These are phyloP conservation scores for Solanum chacoense DNA, from an alignment of 305 asterid species.

Conservation along the genomic window DNA sequence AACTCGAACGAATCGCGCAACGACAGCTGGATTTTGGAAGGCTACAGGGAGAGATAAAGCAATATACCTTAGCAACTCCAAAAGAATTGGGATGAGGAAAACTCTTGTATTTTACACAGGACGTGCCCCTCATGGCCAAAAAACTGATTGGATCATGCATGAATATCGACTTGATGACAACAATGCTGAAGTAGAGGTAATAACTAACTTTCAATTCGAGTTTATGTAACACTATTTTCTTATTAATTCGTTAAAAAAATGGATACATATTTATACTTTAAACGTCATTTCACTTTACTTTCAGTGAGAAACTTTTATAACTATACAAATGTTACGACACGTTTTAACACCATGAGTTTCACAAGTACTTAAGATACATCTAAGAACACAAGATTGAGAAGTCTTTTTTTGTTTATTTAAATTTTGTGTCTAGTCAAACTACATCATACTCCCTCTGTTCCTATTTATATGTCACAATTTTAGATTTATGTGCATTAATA, in stretches of 20 bases:
- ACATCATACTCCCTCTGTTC: no score
- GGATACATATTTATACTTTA: not conserved
- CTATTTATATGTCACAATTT: no score
- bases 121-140: conserved; percentile 86
- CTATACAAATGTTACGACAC: no score
- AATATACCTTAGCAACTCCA: conserved; percentile 43
- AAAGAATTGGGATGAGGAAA: conserved; percentile 77
- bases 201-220: not conserved
- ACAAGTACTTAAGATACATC: no score
- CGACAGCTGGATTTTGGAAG: conserved; percentile 82
- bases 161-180: conserved; percentile 73
- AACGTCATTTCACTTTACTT: no score
- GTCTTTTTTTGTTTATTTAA: no score
- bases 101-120: conserved; percentile 91
- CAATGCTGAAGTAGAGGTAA: conserved; percentile 9
- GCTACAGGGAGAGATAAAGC: conserved; percentile 84
- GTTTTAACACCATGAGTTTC: no score
- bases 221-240: not conserved
- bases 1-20: conserved; percentile 77
- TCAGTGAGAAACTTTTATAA: no score
- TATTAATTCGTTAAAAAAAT: not conserved
- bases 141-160: conserved; percentile 95
- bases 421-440: no score
- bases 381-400: no score
- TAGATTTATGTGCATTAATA: no score